Conservation (phyloP, 1,139 yeast genomes). For the Candida gigantensis region DNA sequence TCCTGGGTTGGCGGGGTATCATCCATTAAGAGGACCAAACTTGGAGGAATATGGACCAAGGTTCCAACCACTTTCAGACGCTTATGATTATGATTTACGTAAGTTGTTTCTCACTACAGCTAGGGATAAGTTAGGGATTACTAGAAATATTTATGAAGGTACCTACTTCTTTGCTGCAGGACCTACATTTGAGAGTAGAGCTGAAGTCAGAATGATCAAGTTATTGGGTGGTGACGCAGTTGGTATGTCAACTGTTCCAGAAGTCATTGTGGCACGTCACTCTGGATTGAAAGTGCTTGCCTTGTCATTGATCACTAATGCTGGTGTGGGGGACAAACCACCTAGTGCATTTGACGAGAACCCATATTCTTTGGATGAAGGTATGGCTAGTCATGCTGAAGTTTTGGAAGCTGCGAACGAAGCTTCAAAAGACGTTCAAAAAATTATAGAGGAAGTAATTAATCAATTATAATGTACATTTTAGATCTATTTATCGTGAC, state of each 20-base stretch:
- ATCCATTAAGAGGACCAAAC: conserved; percentile 88
- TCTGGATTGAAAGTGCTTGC: conserved; percentile 81
- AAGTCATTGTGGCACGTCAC: conserved; percentile 90
- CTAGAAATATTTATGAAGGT: conserved; percentile 79
- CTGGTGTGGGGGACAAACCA: conserved; percentile 73
- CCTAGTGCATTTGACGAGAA: conserved; percentile 66
- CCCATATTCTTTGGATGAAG: conserved; percentile 59
- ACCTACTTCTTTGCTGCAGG: conserved; percentile 85
- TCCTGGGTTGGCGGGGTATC: conserved; percentile 87
- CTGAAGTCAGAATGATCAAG: conserved; percentile 80
- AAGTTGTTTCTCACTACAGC: conserved; percentile 56
- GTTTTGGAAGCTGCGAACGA: conserved; percentile 79
- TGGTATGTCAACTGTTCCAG: conserved; percentile 98
- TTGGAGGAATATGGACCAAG: conserved; percentile 80
- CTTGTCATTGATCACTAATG: conserved; percentile 81
- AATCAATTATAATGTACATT: conserved; percentile 34
- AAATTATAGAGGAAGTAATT: conserved; percentile 64
- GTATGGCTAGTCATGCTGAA: conserved; percentile 88
- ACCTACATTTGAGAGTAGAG: conserved; percentile 91
- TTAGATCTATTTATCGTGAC: neutral
- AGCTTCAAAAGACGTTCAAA: conserved; percentile 81
- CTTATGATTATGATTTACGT: conserved; percentile 77
- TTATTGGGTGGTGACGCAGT: conserved; percentile 88
- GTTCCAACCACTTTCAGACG: conserved; percentile 85
- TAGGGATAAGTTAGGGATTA: conserved; percentile 47